Conservation (phyloP, 1,139 yeast genomes). For the Yamadazyma siamensis region DNA sequence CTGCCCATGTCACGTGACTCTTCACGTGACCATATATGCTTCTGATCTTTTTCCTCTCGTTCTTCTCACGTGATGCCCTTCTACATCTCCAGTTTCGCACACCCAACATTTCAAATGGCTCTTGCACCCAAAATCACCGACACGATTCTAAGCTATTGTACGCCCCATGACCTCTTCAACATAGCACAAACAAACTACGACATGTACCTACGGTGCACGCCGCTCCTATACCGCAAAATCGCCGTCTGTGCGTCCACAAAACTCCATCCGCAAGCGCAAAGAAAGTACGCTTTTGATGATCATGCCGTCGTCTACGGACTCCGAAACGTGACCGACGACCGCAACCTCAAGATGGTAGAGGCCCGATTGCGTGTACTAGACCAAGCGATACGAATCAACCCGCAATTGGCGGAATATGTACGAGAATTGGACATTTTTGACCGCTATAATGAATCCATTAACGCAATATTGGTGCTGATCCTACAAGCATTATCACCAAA, state of each 20-base stretch:
- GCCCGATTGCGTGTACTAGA: conserved; percentile 28
- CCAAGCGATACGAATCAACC: conserved; percentile 26
- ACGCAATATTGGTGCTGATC: conserved; percentile 14
- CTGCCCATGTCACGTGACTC: no score
- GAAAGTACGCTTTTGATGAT: conserved; percentile 22
- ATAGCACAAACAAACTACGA: conserved; percentile 36
- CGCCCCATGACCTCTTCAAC: conserved; percentile 32
- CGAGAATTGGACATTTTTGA: conserved; percentile 22
- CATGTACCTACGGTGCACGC: conserved; percentile 34
- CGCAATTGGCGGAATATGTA: conserved; percentile 20
- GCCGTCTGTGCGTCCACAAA: conserved; percentile 22
- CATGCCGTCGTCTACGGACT: conserved; percentile 18
- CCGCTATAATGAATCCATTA: conserved; percentile 30
- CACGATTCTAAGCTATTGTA: conserved; percentile 23
- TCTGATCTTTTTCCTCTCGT: no score
- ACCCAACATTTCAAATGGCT: no score
- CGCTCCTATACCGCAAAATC: conserved; percentile 28
- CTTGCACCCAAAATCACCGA: no score
- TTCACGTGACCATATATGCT: background rate
- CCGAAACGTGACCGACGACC: no score
- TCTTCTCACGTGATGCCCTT: background rate
- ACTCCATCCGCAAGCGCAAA: conserved; percentile 13
- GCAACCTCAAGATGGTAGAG: conserved; percentile 26
- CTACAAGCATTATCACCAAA: background rate
- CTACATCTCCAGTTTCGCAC: background rate